Base-by-base conservation (phyloP, 1,284 basidiomycete genomes). In the Puccinia polysora region DNA sequence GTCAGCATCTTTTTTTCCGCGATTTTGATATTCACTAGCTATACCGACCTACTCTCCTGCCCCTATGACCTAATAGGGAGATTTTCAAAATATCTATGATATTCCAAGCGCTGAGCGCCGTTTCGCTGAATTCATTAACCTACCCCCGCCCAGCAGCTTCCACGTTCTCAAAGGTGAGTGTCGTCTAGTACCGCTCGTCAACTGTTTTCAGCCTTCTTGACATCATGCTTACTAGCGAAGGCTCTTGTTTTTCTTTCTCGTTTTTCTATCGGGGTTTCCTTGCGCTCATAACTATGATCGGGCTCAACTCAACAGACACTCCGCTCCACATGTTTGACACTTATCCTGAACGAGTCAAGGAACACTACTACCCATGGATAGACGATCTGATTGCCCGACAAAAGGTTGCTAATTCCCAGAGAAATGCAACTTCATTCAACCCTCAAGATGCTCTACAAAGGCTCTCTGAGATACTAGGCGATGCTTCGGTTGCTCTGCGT, bases 51-150 rank as follows among this genome's bases (percentile, higher is more conserved):
- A 30, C 36, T 65, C 47, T 50, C 6, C 30, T 49, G 14, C 32
- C 49, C 6, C 49, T 6, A 3, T 28, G 32, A 32, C n/a, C 12
- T 10, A 32, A 47, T 32, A 70, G 67, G 67, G 67, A 32, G 56
- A 70, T 45, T 47, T 52, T 49, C 53, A 70, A 36, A 70, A 62
- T 60, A 60, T 70, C 12, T 70, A 70, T 49, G 67, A 70, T 50
- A 34, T 43, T 15, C 45, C 45, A 6, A 38, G 25, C 2, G 56
- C 56, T 15, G 28, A 70, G 34, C 52, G 36, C 15, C 40, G 67
- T 8, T 59, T 50, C 32, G 50, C 23, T 15, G 56, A 59, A 59
- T 70, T 70, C 25, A 23, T 59, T 18, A 59, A 70, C n/a, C 15
- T 50, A 30, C 40, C 53, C 15, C 40, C 38, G 7, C 28, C 43